Conservation (phyloP, 192 early-diverging fungal species). For the Paraglomus occultum region DNA sequence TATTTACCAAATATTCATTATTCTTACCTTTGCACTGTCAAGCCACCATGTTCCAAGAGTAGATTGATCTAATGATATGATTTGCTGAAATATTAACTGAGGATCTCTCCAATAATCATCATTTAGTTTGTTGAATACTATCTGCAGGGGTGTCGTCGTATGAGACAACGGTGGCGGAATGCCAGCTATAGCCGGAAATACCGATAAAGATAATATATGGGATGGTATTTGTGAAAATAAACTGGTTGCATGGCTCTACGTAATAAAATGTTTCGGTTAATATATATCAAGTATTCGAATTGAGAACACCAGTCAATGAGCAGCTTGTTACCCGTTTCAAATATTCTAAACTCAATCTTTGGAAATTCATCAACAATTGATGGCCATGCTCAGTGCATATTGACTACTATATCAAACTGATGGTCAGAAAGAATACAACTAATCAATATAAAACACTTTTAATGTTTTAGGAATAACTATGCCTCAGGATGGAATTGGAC, state of each 20-base stretch:
- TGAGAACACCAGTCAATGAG: neutral
- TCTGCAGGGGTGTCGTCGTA: neutral
- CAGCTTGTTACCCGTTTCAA: conserved; percentile 33
- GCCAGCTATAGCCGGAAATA: neutral
- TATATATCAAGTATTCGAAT: neutral
- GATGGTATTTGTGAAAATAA: neutral
- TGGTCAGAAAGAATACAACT: neutral
- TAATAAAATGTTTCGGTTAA: too few relatives aligned
- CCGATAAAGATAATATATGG: conserved; percentile 4
- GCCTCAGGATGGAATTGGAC: conserved; percentile 97
- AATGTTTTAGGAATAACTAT: conserved; percentile 17
- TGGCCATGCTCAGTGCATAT: conserved; percentile 81
- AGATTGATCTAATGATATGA: conserved; percentile 35
- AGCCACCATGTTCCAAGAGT: conserved; percentile 55
- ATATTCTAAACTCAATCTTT: conserved; percentile 44
- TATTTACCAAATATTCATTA: neutral
- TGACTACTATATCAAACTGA: conserved; percentile 43
- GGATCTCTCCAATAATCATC: conserved; percentile 34
- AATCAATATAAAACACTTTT: neutral
- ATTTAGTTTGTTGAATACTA: conserved; percentile 39
- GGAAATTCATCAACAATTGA: conserved; percentile 75
- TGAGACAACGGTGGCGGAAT: neutral
- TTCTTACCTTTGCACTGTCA: conserved; percentile 54
- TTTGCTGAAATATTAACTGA: conserved; percentile 41
- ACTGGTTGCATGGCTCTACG: neutral